Evolutionary conservation across 495 filamentous ascomycete genomes (phyloP).

Genomic region (Trichoderma asperelloides): DNA sequence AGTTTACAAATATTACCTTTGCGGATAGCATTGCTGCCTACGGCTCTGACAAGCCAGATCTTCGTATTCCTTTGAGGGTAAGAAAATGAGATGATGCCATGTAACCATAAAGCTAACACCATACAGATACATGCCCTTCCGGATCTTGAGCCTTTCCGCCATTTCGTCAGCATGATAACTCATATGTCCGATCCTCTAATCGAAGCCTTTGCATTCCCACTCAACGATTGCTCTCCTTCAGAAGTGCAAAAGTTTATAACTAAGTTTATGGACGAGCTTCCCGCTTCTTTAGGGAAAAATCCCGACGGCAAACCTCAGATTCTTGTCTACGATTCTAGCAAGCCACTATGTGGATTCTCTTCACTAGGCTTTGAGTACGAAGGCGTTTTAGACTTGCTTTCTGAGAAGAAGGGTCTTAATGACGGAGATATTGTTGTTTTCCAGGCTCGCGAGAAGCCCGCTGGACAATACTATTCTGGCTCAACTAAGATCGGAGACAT

Average conservation of each 20-base stretch:
- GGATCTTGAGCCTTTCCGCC: slow-evolving; percentile 15
- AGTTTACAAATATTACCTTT: slow-evolving; percentile 6
- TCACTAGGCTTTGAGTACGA: slow-evolving; percentile 58
- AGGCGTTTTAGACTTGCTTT: not conserved
- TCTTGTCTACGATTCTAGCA: slow-evolving; percentile 59
- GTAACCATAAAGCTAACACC: slow-evolving; percentile 11
- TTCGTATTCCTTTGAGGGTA: slow-evolving; percentile 48
- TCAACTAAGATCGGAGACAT: slow-evolving; percentile 75
- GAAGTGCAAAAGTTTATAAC: slow-evolving; percentile 52
- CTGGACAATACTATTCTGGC: slow-evolving; percentile 46
- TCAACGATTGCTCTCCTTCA: slow-evolving; percentile 20
- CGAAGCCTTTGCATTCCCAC: slow-evolving; percentile 58
- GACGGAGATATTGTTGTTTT: slow-evolving; percentile 72
- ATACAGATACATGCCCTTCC: slow-evolving; percentile 43
- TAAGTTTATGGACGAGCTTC: slow-evolving; percentile 59
- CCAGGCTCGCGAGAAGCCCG: slow-evolving; percentile 60
- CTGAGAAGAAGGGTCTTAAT: slow-evolving; percentile 12
- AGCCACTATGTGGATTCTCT: slow-evolving; percentile 64
- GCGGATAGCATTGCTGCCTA: slow-evolving; percentile 56
- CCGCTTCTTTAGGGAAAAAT: slow-evolving; percentile 51
- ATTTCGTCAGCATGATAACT: slow-evolving; percentile 66
- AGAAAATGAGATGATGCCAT: slow-evolving; percentile 2
- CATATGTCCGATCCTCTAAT: slow-evolving; percentile 52
- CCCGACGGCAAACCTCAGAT: slow-evolving; percentile 65
- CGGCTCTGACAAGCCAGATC: slow-evolving; percentile 88